Base-by-base conservation (phyloP, 257 asterid species). In the Galeopsis tetrahit region DNA sequence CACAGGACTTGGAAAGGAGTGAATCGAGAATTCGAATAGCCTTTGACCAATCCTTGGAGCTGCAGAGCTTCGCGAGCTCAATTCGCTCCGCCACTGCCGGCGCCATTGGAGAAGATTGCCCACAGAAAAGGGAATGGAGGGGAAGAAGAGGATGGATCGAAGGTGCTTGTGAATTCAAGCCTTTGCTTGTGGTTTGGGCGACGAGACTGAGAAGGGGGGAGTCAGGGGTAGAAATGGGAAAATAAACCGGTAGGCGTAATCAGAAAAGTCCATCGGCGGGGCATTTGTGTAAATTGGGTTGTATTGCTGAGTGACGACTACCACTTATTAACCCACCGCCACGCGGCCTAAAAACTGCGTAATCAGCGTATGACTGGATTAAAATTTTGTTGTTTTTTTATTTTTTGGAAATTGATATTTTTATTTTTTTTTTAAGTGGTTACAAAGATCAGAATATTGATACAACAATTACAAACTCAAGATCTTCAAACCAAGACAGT, bases 11-110 rank as follows among this genome's bases (percentile, higher is more conserved):
- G 7, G 97, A 76, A 14, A 94, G 80, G 68, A 94, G 87, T 55
- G 92, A 84, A 86, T 94, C 97, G 81, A 94, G 97, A 78, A 89
- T 77, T 40, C 99, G 97, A 59, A 94, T 94, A 11, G 99, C 99
- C 86, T 91, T 94, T 52, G 99, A 94, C 99, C 99, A 94, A 75
- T 94, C 98, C 83, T 86, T 91, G 38, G 96, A 77, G 82, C 87
- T 70, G 82, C 99, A 94, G 31, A 88, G 93, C 90, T 84, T 89
- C 67, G 90, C 97, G 56, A 94, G 91, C 82, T 94, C 88, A 63
- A 86, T 77, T 63, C 99, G 85, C 79, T 88, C 89, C 57, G 85
- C 79, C 80, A 81, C 81, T 56, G 84, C 82, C 76, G 96, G 56
- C 70, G 85, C 85, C 97, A 90, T 88, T 79, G 76, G 76, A 52